Evolutionary conservation across 148 eudicot genomes (phyloP).

Genomic region (Diospyros kaki): DNA sequence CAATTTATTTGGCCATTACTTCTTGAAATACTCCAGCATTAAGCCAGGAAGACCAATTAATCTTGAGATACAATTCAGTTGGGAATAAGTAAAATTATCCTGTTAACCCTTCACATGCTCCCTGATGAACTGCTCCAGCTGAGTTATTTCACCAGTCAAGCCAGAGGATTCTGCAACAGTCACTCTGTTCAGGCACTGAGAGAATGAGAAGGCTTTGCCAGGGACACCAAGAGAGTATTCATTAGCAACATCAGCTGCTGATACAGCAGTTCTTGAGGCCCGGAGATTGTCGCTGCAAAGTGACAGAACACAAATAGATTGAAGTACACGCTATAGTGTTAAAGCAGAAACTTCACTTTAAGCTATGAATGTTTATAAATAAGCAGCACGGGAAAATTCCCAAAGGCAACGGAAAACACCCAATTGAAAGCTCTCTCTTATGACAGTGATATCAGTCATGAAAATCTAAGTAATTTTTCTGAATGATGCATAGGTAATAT

Average conservation of each 20-base stretch:
- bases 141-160: conserved; percentile 56
- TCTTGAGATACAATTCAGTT: no score
- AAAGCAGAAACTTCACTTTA: background rate
- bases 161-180: conserved; percentile 77
- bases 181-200: conserved; percentile 76
- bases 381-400: background rate
- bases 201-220: conserved; percentile 67
- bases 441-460: background rate
- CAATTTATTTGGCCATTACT: no score
- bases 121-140: conserved; percentile 68
- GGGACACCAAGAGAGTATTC: conserved; percentile 71
- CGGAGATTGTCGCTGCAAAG: conserved; percentile 71
- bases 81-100: no score
- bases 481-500: background rate
- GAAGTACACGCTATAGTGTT: background rate
- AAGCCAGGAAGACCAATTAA: no score
- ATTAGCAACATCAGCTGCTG: conserved; percentile 69
- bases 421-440: background rate
- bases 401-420: background rate
- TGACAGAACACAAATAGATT: background rate
- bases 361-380: background rate
- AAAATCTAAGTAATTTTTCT: background rate
- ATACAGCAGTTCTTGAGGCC: conserved; percentile 70
- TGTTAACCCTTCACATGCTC: conserved; percentile 31
- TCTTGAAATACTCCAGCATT: no score